Evolutionary conservation across 257 asterid genomes (phyloP), one percentile per base, ranked within the genome.

Genomic region (Solanum ahanhuiri): DNA sequence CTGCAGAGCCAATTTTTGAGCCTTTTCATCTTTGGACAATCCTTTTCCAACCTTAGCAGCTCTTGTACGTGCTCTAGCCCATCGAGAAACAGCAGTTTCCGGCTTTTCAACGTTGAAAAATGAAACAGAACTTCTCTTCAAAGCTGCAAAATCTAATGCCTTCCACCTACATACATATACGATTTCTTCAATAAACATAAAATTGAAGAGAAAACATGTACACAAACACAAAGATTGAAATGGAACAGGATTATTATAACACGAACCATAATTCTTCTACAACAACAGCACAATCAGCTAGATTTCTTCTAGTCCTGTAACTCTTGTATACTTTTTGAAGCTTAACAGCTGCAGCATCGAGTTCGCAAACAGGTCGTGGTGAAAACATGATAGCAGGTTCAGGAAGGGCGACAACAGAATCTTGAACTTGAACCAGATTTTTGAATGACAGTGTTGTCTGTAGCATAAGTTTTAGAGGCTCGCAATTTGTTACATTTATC

Each of bases 11-110:
- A 96, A 88, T 87, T 96, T 94, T 88, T 94, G 97, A 86, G 99
- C 99, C 86, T 96, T 96, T 54, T 95, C 99, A 87, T 96, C 96
- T 84, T 96, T 96, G 17, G 98, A 96, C 91, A 96, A 90, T 48
- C 99, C 99, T 88, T 96, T 96, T 23, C 99, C 99, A 25, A 96
- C 98, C 97, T 96, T 96, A 85, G 98, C 98, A 69, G 97, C 99
- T 88, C 97, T 91, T 48, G 98, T 95, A n/a, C 98, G 88, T 11
- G 99, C 99, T 90, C 99, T 91, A 20, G 98, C 98, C 99, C 98
- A 96, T 84, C 95, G 90, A 12, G 99, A 96, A 85, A 95, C 88
- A 48, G 98, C 98, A 14, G 96, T 93, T 89, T 96, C 98, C 3
- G 93, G 97, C 85, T 96, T 95, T 86, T 94, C 97, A 12, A 57